These are phyloP conservation scores for Biscogniauxia sp. DNA, from an alignment of 2,329 filamentous ascomycete species.

Conservation along the genomic window DNA sequence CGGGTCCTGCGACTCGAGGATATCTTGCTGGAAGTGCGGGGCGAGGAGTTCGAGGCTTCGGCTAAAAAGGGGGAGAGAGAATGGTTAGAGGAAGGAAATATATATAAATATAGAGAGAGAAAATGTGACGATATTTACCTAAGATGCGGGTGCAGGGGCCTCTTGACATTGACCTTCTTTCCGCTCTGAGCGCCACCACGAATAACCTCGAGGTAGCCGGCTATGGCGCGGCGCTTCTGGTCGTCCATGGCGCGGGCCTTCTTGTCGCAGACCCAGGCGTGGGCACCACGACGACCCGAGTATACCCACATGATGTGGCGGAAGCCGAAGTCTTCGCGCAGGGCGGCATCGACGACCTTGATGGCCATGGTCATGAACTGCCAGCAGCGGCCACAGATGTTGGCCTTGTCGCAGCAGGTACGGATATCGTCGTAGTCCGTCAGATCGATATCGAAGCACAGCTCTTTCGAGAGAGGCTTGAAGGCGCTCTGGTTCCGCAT, in stretches of 20 bases:
- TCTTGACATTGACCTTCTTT: slow-evolving; percentile 79
- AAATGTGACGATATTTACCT: slow-evolving; percentile 46
- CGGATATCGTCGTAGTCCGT: slow-evolving; percentile 97
- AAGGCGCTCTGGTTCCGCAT: slow-evolving; percentile 75
- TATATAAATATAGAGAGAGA: background rate
- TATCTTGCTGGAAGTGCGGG: slow-evolving; percentile 77
- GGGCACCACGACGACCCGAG: slow-evolving; percentile 90
- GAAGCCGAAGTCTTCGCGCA: slow-evolving; percentile 95
- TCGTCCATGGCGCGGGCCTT: slow-evolving; percentile 83
- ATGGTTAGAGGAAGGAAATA: slow-evolving; percentile 11
- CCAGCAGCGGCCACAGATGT: slow-evolving; percentile 95
- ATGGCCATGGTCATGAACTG: slow-evolving; percentile 97
- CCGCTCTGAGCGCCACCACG: slow-evolving; percentile 81
- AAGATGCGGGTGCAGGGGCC: slow-evolving; percentile 88
- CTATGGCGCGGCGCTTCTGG: slow-evolving; percentile 77
- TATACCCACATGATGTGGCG: slow-evolving; percentile 98
- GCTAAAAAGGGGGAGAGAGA: slow-evolving; percentile 33
- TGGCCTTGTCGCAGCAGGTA: slow-evolving; percentile 90
- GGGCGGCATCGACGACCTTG: slow-evolving; percentile 81
- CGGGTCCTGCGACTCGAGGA: slow-evolving; percentile 82
- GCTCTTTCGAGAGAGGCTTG: slow-evolving; percentile 83
- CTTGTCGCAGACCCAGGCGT: slow-evolving; percentile 97
- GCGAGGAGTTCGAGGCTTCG: slow-evolving; percentile 85
- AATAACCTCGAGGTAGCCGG: slow-evolving; percentile 87
- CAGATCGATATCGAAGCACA: slow-evolving; percentile 99